A percentile compares a stretch with the other conserved stretches of the same genome.
Evolutionary conservation across 2,329 filamentous ascomycete genomes (phyloP).

Genomic region (Zarea fungicola): DNA sequence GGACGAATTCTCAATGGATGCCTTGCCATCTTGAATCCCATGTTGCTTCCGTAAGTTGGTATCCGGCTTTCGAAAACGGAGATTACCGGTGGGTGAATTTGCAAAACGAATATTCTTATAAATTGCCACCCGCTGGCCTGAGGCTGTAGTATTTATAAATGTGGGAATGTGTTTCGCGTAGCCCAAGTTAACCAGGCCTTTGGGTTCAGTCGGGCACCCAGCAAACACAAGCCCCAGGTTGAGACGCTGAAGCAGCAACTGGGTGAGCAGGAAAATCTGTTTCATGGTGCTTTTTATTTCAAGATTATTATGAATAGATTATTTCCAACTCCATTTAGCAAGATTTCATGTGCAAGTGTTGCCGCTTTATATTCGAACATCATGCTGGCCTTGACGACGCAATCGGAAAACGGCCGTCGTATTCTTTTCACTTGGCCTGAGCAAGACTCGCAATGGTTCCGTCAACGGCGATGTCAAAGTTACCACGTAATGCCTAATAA

Average conservation of each 20-base stretch:
- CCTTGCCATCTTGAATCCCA: slow-evolving; percentile 17
- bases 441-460: no score
- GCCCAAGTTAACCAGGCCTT: slow-evolving; percentile 15
- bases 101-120: slow-evolving; percentile 25
- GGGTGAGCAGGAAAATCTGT: not conserved
- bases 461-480: no score
- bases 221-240: not conserved
- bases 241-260: not conserved
- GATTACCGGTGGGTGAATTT: slow-evolving; percentile 18
- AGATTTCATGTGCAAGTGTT: no score
- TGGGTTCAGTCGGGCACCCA: not conserved
- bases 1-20: not conserved
- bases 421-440: no score
- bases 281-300: no score
- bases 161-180: slow-evolving; percentile 18
- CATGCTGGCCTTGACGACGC: no score
- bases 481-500: no score
- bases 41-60: slow-evolving; percentile 10
- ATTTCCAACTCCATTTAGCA: no score
- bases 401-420: no score
- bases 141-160: slow-evolving; percentile 16
- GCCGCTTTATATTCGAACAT: no score
- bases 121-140: slow-evolving; percentile 16
- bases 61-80: slow-evolving; percentile 20
- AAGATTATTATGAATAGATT: no score